phyloP scores from a whole-genome alignment of 2,329 filamentous ascomycete genomes.

The Grosmannia serpens region DNA sequence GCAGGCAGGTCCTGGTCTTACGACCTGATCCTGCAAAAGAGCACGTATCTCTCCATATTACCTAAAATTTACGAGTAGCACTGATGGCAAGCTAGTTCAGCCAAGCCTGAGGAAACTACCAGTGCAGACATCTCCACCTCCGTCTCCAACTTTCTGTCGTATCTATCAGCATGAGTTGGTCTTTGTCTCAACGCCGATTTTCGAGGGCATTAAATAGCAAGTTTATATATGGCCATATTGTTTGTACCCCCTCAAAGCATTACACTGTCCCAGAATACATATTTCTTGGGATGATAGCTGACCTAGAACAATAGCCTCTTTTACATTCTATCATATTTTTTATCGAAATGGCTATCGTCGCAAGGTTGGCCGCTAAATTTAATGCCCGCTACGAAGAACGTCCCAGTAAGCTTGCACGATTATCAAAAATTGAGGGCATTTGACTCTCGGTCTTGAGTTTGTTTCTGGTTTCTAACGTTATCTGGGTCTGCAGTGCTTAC shows the following conservation, averaged over 20 bases:
- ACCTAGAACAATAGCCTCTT: conserved; percentile 51
- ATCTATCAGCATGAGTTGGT: conserved; percentile 39
- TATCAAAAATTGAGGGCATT: background rate
- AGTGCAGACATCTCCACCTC: background rate
- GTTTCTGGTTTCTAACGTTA: background rate
- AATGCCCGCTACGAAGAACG: conserved; percentile 88
- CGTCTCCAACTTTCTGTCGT: background rate
- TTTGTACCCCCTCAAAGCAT: conserved; percentile 24
- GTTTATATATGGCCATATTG: conserved; percentile 62
- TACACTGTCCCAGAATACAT: no score
- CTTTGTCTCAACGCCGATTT: conserved; percentile 48
- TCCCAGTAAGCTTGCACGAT: conserved; percentile 49
- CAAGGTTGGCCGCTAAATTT: conserved; percentile 74
- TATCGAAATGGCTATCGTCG: conserved; percentile 78
- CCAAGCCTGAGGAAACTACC: background rate
- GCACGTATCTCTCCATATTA: no score
- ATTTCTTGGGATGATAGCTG: no score
- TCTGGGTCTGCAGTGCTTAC: conserved; percentile 57
- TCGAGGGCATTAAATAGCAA: conserved; percentile 56
- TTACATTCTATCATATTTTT: conserved; percentile 76
- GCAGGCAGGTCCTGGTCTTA: no score
- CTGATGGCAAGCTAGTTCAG: background rate
- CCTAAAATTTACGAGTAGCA: background rate
- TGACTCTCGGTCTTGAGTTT: background rate
- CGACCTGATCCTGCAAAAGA: no score